Percentiles rank a stretch among this genome's conserved stretches.
These are phyloP conservation scores for Dictyostelium intermedium DNA, from an alignment of 78 protist genomes.

Conservation along the genomic window DNA sequence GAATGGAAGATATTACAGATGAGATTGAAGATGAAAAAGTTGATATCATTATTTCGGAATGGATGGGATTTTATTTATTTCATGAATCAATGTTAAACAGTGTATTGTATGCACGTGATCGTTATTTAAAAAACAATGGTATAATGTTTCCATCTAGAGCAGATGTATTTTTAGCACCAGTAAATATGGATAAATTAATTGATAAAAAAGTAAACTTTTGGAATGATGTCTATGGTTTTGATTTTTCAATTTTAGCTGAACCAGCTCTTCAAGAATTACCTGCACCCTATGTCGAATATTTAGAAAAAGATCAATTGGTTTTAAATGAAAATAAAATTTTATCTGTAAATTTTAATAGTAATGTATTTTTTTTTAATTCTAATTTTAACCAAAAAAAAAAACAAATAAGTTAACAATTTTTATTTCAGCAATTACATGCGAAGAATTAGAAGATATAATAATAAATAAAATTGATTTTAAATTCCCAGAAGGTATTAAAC, in stretches of 20 bases:
- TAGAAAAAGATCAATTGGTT: constrained; percentile 7
- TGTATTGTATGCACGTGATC: constrained; percentile 86
- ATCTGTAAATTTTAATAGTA: constrained; percentile 43
- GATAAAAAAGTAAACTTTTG: constrained; percentile 69
- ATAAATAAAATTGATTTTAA: constrained; percentile 9
- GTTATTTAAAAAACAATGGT: constrained; percentile 73
- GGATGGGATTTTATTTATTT: constrained; percentile 93
- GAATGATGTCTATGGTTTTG: constrained; percentile 80
- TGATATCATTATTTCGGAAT: constrained; percentile 90
- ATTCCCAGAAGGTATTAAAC: background rate
- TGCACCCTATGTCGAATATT: constrained; percentile 26
- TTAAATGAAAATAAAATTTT: background rate
- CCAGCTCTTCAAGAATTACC: constrained; percentile 18
- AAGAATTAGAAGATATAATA: constrained; percentile 35
- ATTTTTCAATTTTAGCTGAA: constrained; percentile 42
- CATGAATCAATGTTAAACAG: constrained; percentile 89
- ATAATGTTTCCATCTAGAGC: constrained; percentile 72
- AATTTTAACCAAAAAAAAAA: too few relatives aligned
- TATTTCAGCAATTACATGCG: background rate
- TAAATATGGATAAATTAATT: background rate
- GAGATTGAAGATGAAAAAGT: constrained; percentile 72
- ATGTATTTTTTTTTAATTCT: background rate
- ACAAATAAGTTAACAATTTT: too few relatives aligned
- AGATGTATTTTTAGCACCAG: constrained; percentile 46
- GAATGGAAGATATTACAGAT: constrained; percentile 51